phyloP scores from a whole-genome alignment of 345 rosid species.

The Alliaria petiolata region DNA sequence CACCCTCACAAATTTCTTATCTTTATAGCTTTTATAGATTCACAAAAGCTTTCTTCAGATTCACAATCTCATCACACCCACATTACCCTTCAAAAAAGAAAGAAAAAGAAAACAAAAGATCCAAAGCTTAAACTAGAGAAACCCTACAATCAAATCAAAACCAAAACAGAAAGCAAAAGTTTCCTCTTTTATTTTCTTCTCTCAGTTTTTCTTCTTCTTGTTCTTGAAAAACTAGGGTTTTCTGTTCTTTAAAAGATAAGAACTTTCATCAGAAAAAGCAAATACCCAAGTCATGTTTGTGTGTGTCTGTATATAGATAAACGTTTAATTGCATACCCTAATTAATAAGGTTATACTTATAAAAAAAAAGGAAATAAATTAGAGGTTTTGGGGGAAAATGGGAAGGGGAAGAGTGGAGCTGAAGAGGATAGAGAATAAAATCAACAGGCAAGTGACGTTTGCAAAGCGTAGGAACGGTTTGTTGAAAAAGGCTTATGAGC shows the following conservation, averaged over 20 bases:
- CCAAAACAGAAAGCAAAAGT: conserved; percentile 13
- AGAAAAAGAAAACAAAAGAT: conserved; percentile 11
- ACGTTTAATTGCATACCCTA: conserved; percentile 22
- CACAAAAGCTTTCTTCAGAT: conserved; percentile 23
- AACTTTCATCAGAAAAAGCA: conserved; percentile 27
- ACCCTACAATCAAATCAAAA: conserved; percentile 25
- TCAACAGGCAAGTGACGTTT: conserved; percentile 41
- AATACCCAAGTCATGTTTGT: conserved; percentile 22
- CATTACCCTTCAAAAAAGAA: conserved; percentile 6
- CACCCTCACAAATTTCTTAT: conserved; percentile 35
- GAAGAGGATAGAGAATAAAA: conserved; percentile 99
- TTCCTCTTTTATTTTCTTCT: conserved; percentile 13
- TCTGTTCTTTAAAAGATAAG: conserved; percentile 20
- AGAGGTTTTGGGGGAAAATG: conserved; percentile 34
- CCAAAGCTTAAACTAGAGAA: conserved; percentile 16
- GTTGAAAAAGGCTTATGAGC: conserved; percentile 36
- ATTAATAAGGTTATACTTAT: neutral
- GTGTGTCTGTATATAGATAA: conserved; percentile 32
- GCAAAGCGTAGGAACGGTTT: conserved; percentile 39
- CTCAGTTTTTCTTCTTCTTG: conserved; percentile 4
- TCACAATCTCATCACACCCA: conserved; percentile 22
- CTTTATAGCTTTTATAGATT: conserved; percentile 29
- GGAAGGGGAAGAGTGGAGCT: conserved; percentile 98
- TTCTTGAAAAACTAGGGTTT: conserved; percentile 30
- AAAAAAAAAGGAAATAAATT: neutral